Evolutionary conservation across 371 early-diverging fungal species (phyloP).

Genomic region (Choanephora cucurbitarum): DNA sequence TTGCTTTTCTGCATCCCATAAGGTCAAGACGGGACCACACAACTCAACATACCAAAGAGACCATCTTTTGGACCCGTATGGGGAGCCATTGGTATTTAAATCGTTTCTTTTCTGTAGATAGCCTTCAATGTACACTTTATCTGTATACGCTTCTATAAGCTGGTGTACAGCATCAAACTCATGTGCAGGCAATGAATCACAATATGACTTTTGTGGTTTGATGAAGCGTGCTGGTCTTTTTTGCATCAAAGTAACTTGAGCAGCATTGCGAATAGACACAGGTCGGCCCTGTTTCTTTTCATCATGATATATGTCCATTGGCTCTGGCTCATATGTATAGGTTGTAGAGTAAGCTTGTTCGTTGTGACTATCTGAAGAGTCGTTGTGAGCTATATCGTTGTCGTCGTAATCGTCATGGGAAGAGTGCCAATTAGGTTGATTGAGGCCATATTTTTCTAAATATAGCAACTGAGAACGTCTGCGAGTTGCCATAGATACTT

Average conservation of each 20-base stretch:
- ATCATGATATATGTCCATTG: slow-evolving; percentile 6
- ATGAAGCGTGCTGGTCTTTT: slow-evolving; percentile 39
- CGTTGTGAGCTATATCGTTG: not conserved
- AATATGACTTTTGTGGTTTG: slow-evolving; percentile 31
- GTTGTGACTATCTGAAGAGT: not conserved
- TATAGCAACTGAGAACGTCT: slow-evolving; percentile 30
- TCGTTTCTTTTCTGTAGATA: slow-evolving; percentile 68
- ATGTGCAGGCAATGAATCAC: slow-evolving; percentile 1
- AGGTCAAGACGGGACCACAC: slow-evolving; percentile 61
- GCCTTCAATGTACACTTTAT: slow-evolving; percentile 70
- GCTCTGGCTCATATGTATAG: slow-evolving; percentile 16
- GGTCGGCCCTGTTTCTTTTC: slow-evolving; percentile 22
- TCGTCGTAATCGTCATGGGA: slow-evolving; percentile 17
- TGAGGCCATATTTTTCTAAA: slow-evolving; percentile 34
- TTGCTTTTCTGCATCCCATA: slow-evolving; percentile 53
- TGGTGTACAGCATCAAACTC: slow-evolving; percentile 29
- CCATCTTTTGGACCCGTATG: slow-evolving; percentile 57
- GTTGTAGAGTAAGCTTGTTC: slow-evolving; percentile 3
- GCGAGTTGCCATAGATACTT: slow-evolving; percentile 21
- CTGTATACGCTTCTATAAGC: slow-evolving; percentile 56
- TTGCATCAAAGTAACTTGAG: slow-evolving; percentile 24
- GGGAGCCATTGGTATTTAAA: slow-evolving; percentile 54
- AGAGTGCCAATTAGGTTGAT: slow-evolving; percentile 29
- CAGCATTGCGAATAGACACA: slow-evolving; percentile 31
- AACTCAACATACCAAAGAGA: slow-evolving; percentile 71